Evolutionary conservation across 2,329 filamentous ascomycete genomes (phyloP).

Genomic region (Trichoderma lentiforme): DNA sequence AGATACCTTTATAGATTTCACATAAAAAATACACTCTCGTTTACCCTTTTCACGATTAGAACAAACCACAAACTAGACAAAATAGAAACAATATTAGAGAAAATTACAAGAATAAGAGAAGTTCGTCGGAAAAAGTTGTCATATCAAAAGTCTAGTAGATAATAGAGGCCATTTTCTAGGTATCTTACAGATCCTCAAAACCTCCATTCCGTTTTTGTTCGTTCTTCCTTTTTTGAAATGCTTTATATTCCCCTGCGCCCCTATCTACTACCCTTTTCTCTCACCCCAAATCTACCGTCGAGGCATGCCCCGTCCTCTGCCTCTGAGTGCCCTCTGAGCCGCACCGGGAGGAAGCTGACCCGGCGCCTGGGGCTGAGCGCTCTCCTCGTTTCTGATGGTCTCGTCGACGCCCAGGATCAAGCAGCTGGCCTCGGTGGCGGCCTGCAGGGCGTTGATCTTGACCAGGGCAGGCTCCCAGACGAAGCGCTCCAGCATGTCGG

Average conservation of each 20-base stretch:
- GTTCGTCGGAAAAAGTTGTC: not conserved
- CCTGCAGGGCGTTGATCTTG: constrained; percentile 96
- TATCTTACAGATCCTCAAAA: constrained; percentile 37
- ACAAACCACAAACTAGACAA: not conserved
- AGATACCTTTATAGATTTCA: constrained; percentile 12
- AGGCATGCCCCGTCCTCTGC: constrained; percentile 85
- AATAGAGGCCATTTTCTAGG: constrained; percentile 28
- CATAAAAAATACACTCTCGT: not conserved
- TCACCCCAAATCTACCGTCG: constrained; percentile 54
- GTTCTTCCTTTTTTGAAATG: constrained; percentile 8
- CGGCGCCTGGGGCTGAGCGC: constrained; percentile 76
- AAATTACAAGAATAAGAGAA: not conserved
- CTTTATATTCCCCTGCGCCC: not conserved
- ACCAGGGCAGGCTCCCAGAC: constrained; percentile 97
- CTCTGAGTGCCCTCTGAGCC: constrained; percentile 82
- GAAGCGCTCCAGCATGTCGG: constrained; percentile 92
- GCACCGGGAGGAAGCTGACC: constrained; percentile 75
- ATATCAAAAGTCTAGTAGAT: constrained; percentile 16
- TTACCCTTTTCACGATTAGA: not conserved
- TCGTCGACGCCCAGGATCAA: constrained; percentile 95
- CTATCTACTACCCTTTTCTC: not conserved
- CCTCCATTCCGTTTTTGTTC: constrained; percentile 18
- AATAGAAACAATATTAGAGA: not conserved
- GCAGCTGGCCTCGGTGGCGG: constrained; percentile 91
- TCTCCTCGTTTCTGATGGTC: constrained; percentile 98